phyloP scores from a whole-genome alignment of 306 rosid species.

The Erythrophleum fordii region DNA sequence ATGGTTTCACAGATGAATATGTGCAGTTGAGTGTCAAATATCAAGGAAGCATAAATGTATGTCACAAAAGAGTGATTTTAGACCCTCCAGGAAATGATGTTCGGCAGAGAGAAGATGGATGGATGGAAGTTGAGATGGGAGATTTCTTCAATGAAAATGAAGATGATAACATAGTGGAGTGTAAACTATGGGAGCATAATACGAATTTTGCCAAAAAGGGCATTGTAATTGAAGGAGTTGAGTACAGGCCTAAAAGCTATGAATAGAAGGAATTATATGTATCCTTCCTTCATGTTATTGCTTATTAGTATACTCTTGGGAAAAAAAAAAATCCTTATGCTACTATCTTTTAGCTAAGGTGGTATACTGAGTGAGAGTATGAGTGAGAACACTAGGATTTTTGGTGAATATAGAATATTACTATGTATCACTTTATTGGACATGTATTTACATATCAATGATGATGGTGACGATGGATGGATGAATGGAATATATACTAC shows the following conservation, averaged over 20 bases:
- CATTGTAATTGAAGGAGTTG: neutral
- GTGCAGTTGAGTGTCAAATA: neutral
- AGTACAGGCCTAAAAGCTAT: neutral
- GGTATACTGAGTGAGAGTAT: too few species aligned
- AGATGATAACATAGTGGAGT: neutral
- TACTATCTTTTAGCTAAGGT: too few species aligned
- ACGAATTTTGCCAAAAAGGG: neutral
- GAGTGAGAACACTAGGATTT: too few species aligned
- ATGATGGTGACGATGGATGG: too few species aligned
- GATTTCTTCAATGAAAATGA: conserved; percentile 6
- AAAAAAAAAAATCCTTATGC: too few species aligned
- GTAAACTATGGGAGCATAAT: neutral
- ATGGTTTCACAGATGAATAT: neutral
- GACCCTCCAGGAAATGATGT: neutral
- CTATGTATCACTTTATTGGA: too few species aligned
- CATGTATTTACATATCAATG: too few species aligned
- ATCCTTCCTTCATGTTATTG: too few species aligned
- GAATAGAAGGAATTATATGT: neutral
- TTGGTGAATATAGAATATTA: too few species aligned
- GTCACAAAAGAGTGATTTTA: neutral
- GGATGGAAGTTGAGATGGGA: too few species aligned
- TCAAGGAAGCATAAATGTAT: neutral
- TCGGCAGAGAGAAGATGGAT: conserved; percentile 3
- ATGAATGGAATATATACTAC: too few species aligned
- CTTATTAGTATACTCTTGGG: too few species aligned